Evolutionary conservation across 306 rosid species (phyloP).

Genomic region (Carpinus fangiana): DNA sequence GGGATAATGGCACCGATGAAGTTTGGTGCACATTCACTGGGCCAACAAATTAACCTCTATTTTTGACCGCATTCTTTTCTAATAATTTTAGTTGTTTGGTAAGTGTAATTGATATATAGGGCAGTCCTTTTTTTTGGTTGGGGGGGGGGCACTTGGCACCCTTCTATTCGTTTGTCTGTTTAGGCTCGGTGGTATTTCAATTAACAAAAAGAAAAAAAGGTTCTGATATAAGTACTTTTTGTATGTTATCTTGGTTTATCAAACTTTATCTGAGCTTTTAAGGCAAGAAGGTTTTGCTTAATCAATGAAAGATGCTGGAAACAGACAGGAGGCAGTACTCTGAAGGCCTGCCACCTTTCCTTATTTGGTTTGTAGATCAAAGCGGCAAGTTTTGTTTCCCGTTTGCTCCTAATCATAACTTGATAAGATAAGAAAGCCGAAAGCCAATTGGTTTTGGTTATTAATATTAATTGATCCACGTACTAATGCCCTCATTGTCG

Average conservation of each 20-base stretch:
- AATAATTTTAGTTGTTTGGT: slow-evolving; percentile 8
- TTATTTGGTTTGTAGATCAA: slow-evolving; percentile 41
- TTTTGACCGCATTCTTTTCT: background rate
- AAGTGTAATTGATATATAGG: background rate
- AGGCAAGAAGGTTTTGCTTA: slow-evolving; percentile 49
- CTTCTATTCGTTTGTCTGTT: background rate
- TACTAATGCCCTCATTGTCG: background rate
- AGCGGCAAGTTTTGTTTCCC: slow-evolving; percentile 42
- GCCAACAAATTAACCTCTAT: background rate
- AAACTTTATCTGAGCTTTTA: slow-evolving; percentile 49
- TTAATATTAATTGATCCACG: background rate
- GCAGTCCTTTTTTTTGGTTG: background rate
- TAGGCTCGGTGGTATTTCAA: background rate
- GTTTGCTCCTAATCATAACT: slow-evolving; percentile 29
- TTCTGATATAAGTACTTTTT: background rate
- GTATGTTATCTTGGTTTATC: slow-evolving; percentile 19
- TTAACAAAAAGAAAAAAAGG: background rate
- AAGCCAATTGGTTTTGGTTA: background rate
- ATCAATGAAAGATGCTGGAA: slow-evolving; percentile 26
- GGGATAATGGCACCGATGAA: slow-evolving; percentile 42
- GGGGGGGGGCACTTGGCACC: background rate
- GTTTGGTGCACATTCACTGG: slow-evolving; percentile 44
- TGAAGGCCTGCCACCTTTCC: slow-evolving; percentile 38
- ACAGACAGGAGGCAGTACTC: slow-evolving; percentile 15
- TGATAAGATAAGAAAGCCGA: slow-evolving; percentile 17